Evolutionary conservation across 208 protist species (phyloP), one percentile per base, ranked within the genome.

Genomic region (Acanthamoeba healyi): DNA sequence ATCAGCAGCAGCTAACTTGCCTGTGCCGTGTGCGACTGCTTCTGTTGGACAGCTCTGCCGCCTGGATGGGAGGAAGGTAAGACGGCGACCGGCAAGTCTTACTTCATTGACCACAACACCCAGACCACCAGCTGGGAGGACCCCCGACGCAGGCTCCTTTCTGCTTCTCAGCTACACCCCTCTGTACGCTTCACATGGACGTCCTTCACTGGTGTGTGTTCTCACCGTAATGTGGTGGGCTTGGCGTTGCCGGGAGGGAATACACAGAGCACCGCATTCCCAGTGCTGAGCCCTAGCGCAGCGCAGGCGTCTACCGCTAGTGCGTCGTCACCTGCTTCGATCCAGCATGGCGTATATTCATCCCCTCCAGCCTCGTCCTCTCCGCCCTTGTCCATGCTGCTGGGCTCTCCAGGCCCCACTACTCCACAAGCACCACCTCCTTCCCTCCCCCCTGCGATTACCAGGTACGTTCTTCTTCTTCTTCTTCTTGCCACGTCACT

Each of bases 91-190:
- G 86, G 86, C 19, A 92, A 74, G 36, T 40, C 42, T 10, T 92
- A 92, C 72, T 92, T 56, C 86, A 92, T 92, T 36, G 86, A 92
- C 32, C 86, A 92, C 86, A 92, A 92, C 56, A 92, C 86, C 3
- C 29, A 49, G 15, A 63, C 38, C 29, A 92, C 86, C 32, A 77
- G 42, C 32, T 92, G 86, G 86, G 86, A 92, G 32, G 79, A 88
- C 34, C 79, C 79, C 19, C 79, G 79, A 4, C 42, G 51, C 29
- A 54, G 34, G 51, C 51, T 58, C 32, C 79, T 88, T 29, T 77
- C 67, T 38, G 26, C 67, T 9, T 3, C 58, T 7, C 58, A 4
- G 19, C 58, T 42, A 10, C n/a, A 12, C 10, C 67, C 67, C n/a
- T 34, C 67, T 5, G 67, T 77, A 77, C 34, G 6, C 67, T 22